A percentile compares a stretch with the other conserved stretches of the same genome.
phyloP scores from a whole-genome alignment of 371 early-diverging fungal species.

The Dentiscutata heterogama region DNA sequence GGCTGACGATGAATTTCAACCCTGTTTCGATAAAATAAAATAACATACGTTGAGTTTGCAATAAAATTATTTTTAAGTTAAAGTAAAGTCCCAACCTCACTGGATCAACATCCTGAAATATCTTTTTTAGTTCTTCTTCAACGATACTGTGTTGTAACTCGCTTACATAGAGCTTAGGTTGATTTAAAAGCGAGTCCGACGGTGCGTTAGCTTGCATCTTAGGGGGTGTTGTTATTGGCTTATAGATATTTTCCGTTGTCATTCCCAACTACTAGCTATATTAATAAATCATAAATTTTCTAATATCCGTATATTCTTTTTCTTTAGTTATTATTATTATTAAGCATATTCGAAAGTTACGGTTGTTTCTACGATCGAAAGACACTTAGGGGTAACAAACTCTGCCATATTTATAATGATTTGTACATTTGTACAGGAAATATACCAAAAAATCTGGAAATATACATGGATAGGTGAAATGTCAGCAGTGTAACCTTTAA shows the following conservation, averaged over 20 bases:
- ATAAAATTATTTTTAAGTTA: neutral
- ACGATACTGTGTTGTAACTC: slow-evolving; percentile 10
- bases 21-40: neutral
- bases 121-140: slow-evolving; percentile 17
- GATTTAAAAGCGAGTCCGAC: slow-evolving; percentile 10
- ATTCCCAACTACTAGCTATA: slow-evolving; percentile 20
- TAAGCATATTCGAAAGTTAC: slow-evolving; percentile 4
- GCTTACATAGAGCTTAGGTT: slow-evolving; percentile 28
- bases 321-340: slow-evolving; percentile 1
- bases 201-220: slow-evolving; percentile 26
- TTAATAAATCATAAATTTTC: slow-evolving; percentile 32
- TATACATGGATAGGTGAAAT: no score
- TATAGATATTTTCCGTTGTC: neutral
- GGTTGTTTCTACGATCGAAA: no score
- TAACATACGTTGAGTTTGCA: neutral
- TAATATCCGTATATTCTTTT: slow-evolving; percentile 20
- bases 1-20: slow-evolving; percentile 23
- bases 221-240: neutral
- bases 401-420: no score
- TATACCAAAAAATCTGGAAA: no score
- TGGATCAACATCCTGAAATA: slow-evolving; percentile 17
- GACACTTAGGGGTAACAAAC: no score
- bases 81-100: slow-evolving; percentile 20
- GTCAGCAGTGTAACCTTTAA: no score
- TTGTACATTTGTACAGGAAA: no score